Conservation (phyloP, 495 filamentous ascomycete genomes). For the Penicillium mononematosum region DNA sequence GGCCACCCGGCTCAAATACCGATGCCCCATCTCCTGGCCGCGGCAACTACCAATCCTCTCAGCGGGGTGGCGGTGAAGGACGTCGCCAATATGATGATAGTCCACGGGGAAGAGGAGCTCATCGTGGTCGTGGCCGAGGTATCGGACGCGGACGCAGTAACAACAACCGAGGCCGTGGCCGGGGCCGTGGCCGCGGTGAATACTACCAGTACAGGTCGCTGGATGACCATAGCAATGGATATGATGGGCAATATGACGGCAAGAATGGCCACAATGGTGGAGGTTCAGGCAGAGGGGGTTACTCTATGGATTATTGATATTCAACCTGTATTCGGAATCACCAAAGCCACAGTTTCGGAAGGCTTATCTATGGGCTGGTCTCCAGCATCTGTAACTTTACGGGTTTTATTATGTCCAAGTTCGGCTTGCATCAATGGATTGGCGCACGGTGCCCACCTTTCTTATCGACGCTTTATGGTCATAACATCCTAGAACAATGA, state of each 20-base stretch:
- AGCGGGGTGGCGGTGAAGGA: conserved; percentile 23
- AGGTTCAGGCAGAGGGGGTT: conserved; percentile 18
- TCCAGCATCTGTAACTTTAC: background rate
- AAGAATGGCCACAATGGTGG: conserved; percentile 20
- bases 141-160: conserved; percentile 45
- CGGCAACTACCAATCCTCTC: conserved; percentile 20
- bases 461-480: background rate
- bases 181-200: conserved; percentile 37
- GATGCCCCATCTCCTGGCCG: conserved; percentile 18
- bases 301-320: conserved; percentile 44
- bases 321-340: background rate
- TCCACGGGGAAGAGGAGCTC: conserved; percentile 38
- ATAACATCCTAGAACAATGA: background rate
- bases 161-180: conserved; percentile 41
- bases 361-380: background rate
- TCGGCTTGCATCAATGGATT: conserved; percentile 9
- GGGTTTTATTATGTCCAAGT: background rate
- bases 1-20: conserved; percentile 17
- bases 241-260: conserved; percentile 39
- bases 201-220: conserved; percentile 40
- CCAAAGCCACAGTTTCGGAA: background rate
- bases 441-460: conserved; percentile 1
- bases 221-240: conserved; percentile 35
- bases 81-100: conserved; percentile 31
- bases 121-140: conserved; percentile 50